Evolutionary conservation across 2,329 filamentous ascomycete genomes (phyloP), one percentile per base, ranked within the genome.

Genomic region (Beauveria sp.): DNA sequence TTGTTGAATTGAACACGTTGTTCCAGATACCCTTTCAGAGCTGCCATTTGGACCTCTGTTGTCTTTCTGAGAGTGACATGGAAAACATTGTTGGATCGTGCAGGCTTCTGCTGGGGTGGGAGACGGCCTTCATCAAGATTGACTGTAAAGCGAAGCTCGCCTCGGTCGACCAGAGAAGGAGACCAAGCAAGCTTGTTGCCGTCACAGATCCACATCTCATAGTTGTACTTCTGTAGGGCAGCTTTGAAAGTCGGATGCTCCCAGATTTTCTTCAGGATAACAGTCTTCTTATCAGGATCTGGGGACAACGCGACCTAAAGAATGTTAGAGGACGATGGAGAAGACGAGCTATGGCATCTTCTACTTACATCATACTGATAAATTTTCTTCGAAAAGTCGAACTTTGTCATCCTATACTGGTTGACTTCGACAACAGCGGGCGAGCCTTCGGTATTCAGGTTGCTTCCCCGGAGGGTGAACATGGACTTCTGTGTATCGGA

Each of bases 181-280:
- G 76, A 78, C 93, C 95, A 99, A 18, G 91, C 93, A 52, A 99
- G 81, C 73, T 88, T 91, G 69, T 88, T 87, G 31, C 91, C 90
- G 75, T 98, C 92, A 68, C 86, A 92, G 61, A 97, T 83, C 83
- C 88, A 91, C 48, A 67, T 69, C 5, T 68, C 69, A 20, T 72
- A 72, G 5, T 74, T 77, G 62, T 78, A 77, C 2, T 76, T 73
- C 2, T 78, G 76, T 1, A 93, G 75, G 3, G 75, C 74, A 0
- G 74, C 64, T 71, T 89, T 83, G 7, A 92, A 80, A 0, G 76
- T 73, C 1, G 81, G 76, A 1, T 87, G 88, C 1, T 84, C 76
- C 91, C 91, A 97, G 31, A 92, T 83, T 71, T 90, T 92, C 71
- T 85, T 87, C 68, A 91, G 81, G 5, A 95, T 77, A 4, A 83